A percentile compares a stretch with the other conserved stretches of the same genome.
These are phyloP conservation scores for Glycine latifolia DNA, from an alignment of 306 rosid species.

Conservation along the genomic window DNA sequence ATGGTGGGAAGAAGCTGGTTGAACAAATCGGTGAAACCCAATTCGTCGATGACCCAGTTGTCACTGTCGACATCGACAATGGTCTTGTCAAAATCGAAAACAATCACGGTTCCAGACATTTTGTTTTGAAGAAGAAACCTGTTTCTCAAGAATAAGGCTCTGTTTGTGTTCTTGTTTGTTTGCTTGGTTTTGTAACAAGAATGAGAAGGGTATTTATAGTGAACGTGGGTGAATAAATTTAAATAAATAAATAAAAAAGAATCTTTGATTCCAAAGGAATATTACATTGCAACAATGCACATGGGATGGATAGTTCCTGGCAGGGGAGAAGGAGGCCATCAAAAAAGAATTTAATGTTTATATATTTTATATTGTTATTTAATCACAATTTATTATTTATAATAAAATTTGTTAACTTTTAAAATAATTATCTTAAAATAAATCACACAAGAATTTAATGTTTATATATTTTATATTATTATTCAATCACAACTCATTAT, in stretches of 20 bases:
- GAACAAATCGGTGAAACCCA: conserved; percentile 75
- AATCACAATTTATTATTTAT: too few relatives aligned
- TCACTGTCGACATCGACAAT: conserved; percentile 83
- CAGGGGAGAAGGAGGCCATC: neutral
- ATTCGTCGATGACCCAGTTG: conserved; percentile 78
- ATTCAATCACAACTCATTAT: too few relatives aligned
- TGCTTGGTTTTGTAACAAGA: neutral
- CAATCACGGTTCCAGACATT: conserved; percentile 66
- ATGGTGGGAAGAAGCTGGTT: conserved; percentile 74
- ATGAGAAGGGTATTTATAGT: conserved; percentile 58
- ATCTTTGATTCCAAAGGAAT: conserved; percentile 59
- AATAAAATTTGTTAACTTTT: too few relatives aligned
- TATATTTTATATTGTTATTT: too few relatives aligned
- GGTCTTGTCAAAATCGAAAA: conserved; percentile 89
- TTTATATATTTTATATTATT: too few relatives aligned
- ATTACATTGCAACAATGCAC: conserved; percentile 41
- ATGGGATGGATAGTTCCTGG: neutral
- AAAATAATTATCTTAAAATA: too few relatives aligned
- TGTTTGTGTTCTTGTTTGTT: conserved; percentile 30
- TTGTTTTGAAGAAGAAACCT: neutral
- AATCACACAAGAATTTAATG: too few relatives aligned
- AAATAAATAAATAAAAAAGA: neutral
- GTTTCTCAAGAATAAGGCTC: neutral
- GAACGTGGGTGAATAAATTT: neutral
- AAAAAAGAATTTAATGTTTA: too few relatives aligned